Conservation (phyloP, 208 protist species). For the Trypanosoma congolense region DNA sequence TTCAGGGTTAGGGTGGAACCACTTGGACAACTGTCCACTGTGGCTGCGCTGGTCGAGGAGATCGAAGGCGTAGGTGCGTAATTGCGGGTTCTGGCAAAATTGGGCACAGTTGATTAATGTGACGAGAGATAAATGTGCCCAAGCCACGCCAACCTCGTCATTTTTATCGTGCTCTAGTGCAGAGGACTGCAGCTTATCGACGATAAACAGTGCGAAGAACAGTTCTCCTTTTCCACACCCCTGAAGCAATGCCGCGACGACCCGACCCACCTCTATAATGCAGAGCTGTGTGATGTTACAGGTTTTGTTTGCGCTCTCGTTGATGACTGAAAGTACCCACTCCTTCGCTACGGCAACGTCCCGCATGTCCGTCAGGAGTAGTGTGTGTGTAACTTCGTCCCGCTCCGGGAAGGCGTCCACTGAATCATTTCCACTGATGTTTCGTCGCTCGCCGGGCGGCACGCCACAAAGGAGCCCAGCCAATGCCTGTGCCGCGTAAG, state of each 20-base stretch:
- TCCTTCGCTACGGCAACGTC: constrained; percentile 52
- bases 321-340: constrained; percentile 37
- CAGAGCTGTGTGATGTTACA: constrained; percentile 35
- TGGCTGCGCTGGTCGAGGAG: constrained; percentile 36
- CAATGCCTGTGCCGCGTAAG: constrained; percentile 42
- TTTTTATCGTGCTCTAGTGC: constrained; percentile 10
- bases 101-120: constrained; percentile 40
- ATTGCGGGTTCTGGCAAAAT: constrained; percentile 34
- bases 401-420: background rate
- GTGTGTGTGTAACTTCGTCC: background rate
- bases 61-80: constrained; percentile 48
- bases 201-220: constrained; percentile 47
- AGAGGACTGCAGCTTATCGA: constrained; percentile 42
- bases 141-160: constrained; percentile 32
- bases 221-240: constrained; percentile 39
- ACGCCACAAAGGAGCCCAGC: constrained; percentile 44
- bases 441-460: constrained; percentile 14
- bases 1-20: constrained; percentile 28
- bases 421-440: too few relatives aligned
- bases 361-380: constrained; percentile 35
- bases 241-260: constrained; percentile 46
- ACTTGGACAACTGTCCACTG: constrained; percentile 29
- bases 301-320: background rate
- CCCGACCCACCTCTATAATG: constrained; percentile 51
- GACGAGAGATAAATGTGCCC: constrained; percentile 57